These are phyloP conservation scores for Spiromastix sp. DNA, from an alignment of 2,329 filamentous ascomycete species.

Conservation along the genomic window DNA sequence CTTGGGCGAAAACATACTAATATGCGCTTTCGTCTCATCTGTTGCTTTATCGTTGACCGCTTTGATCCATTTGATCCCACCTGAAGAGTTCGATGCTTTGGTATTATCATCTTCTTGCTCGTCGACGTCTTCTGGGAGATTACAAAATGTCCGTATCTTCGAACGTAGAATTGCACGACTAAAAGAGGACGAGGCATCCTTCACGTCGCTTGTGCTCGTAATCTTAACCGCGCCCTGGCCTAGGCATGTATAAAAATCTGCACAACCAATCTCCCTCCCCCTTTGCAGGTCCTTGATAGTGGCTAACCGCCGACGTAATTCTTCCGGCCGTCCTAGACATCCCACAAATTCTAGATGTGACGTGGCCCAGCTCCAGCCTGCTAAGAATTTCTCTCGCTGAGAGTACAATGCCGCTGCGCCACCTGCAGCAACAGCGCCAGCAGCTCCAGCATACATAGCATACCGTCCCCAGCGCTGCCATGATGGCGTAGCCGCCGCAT, in stretches of 20 bases:
- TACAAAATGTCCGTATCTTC: slow-evolving; percentile 77
- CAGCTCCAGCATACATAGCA: slow-evolving; percentile 74
- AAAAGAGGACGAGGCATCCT: slow-evolving; percentile 17
- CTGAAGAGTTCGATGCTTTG: slow-evolving; percentile 12
- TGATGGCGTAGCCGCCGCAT: slow-evolving; percentile 36
- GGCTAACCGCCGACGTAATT: slow-evolving; percentile 64
- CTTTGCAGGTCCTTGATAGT: slow-evolving; percentile 54
- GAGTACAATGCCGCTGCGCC: slow-evolving; percentile 78
- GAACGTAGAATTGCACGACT: slow-evolving; percentile 30
- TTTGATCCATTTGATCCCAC: slow-evolving; percentile 52
- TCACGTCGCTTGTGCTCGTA: slow-evolving; percentile 12
- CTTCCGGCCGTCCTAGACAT: slow-evolving; percentile 72
- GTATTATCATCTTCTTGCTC: slow-evolving; percentile 21
- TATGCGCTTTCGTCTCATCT: slow-evolving; percentile 76
- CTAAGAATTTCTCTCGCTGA: slow-evolving; percentile 67
- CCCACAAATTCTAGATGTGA: slow-evolving; percentile 92
- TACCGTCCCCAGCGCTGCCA: slow-evolving; percentile 81
- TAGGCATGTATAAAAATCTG: slow-evolving; percentile 78
- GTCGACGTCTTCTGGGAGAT: slow-evolving; percentile 52
- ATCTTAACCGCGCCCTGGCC: slow-evolving; percentile 50
- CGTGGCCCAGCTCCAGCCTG: slow-evolving; percentile 70
- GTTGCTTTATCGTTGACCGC: slow-evolving; percentile 67
- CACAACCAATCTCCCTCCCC: slow-evolving; percentile 63
- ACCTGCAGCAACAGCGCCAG: slow-evolving; percentile 67
- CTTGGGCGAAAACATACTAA: slow-evolving; percentile 35